phyloP scores from a whole-genome alignment of 768 basidiomycete species.

The Suillus bovinus region DNA sequence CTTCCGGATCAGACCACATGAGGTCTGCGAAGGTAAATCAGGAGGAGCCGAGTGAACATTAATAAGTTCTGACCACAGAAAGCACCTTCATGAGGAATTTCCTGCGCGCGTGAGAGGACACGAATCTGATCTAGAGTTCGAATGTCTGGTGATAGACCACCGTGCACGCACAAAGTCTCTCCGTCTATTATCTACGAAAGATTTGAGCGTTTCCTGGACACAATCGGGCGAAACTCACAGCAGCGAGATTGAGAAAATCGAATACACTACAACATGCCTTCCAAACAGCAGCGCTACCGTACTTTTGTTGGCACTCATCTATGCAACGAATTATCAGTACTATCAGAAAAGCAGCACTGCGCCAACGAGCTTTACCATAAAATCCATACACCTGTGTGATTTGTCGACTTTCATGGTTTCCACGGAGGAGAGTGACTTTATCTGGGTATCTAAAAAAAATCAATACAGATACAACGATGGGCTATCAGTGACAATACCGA shows the following conservation, averaged over 20 bases:
- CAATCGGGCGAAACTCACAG: slow-evolving; percentile 49
- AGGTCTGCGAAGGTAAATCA: slow-evolving; percentile 56
- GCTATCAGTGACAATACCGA: slow-evolving; percentile 46
- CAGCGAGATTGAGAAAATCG: slow-evolving; percentile 93
- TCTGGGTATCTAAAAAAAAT: slow-evolving; percentile 75
- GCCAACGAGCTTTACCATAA: slow-evolving; percentile 62
- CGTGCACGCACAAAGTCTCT: slow-evolving; percentile 90
- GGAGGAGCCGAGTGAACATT: background rate
- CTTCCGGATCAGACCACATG: slow-evolving; percentile 99
- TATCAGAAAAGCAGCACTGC: background rate
- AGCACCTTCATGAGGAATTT: slow-evolving; percentile 98
- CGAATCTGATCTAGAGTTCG: slow-evolving; percentile 93
- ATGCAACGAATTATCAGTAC: background rate
- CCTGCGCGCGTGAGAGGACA: slow-evolving; percentile 90
- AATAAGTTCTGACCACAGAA: slow-evolving; percentile 70
- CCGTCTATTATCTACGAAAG: slow-evolving; percentile 87
- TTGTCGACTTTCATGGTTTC: slow-evolving; percentile 96
- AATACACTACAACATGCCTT: slow-evolving; percentile 97
- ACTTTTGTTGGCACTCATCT: slow-evolving; percentile 99
- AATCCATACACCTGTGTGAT: slow-evolving; percentile 99
- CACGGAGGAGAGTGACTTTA: slow-evolving; percentile 85
- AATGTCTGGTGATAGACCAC: slow-evolving; percentile 94
- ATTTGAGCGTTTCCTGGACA: background rate
- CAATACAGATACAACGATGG: slow-evolving; percentile 11
- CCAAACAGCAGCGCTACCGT: slow-evolving; percentile 94